These are phyloP conservation scores for Nakaseomyces bracarensis DNA, from an alignment of 1,139 yeast genomes.

Conservation along the genomic window DNA sequence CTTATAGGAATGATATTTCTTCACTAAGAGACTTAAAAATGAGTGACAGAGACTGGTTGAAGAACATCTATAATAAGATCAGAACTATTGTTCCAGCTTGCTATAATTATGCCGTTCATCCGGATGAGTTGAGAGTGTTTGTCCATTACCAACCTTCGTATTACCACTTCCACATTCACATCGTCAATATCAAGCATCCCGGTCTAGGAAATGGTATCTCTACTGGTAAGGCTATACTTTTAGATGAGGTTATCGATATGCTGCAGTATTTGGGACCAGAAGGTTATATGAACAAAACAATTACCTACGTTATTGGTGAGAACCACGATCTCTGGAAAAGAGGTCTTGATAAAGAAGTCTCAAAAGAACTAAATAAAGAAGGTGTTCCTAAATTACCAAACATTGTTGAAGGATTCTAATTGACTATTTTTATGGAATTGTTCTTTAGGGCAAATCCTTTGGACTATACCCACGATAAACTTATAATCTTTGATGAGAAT, in stretches of 20 bases:
- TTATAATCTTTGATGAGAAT: not conserved
- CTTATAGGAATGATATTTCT: constrained; percentile 57
- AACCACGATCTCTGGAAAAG: constrained; percentile 64
- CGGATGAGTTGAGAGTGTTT: constrained; percentile 53
- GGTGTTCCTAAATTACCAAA: constrained; percentile 23
- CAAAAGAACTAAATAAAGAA: constrained; percentile 21
- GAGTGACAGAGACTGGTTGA: constrained; percentile 51
- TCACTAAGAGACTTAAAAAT: constrained; percentile 67
- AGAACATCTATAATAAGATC: constrained; percentile 39
- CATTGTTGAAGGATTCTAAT: constrained; percentile 10
- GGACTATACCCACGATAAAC: not conserved
- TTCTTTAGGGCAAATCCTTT: no score
- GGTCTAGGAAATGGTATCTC: constrained; percentile 68
- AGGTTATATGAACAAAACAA: constrained; percentile 42
- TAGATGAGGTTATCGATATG: constrained; percentile 77
- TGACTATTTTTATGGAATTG: no score
- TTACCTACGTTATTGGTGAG: constrained; percentile 61
- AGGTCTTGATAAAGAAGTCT: constrained; percentile 24
- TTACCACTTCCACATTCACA: constrained; percentile 89
- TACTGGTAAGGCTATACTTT: constrained; percentile 72
- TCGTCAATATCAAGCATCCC: constrained; percentile 63
- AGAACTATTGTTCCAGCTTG: constrained; percentile 40
- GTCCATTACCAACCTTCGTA: constrained; percentile 94
- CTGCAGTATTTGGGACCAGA: constrained; percentile 44
- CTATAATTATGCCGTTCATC: constrained; percentile 34